Evolutionary conservation across 2,329 filamentous ascomycete species (phyloP).

Genomic region (Colletotrichum sp.): DNA sequence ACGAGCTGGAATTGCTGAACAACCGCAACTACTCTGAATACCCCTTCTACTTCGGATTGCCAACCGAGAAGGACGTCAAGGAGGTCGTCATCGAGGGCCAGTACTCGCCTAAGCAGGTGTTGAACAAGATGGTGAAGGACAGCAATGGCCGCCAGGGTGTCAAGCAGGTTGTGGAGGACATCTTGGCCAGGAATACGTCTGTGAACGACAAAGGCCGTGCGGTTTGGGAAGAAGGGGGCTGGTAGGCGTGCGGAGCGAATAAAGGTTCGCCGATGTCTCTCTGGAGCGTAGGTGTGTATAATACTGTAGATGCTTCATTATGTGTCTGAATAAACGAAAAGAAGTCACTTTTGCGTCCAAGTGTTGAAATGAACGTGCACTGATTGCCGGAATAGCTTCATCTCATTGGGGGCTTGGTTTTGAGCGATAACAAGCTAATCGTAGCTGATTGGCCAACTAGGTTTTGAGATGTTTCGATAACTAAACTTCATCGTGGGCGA

Average conservation of each 20-base stretch:
- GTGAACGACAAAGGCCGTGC: conserved; percentile 48
- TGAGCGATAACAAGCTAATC: background rate
- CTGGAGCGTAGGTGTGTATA: conserved; percentile 12
- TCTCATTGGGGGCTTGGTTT: background rate
- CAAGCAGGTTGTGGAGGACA: conserved; percentile 69
- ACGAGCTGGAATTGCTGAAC: conserved; percentile 66
- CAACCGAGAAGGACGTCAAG: conserved; percentile 69
- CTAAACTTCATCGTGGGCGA: background rate
- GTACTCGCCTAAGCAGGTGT: conserved; percentile 60
- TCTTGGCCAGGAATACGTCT: conserved; percentile 66
- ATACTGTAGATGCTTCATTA: conserved; percentile 18
- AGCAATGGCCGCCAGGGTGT: conserved; percentile 73
- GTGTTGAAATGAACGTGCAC: background rate
- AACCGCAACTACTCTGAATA: conserved; percentile 72
- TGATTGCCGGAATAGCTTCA: background rate
- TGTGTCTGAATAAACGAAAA: conserved; percentile 12
- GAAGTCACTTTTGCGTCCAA: background rate
- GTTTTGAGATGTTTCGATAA: background rate
- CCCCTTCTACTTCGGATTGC: conserved; percentile 74
- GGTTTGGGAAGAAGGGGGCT: conserved; percentile 35
- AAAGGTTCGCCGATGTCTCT: background rate
- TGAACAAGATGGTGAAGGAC: conserved; percentile 64
- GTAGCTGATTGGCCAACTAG: background rate
- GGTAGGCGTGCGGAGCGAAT: background rate
- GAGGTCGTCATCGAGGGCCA: conserved; percentile 42